Conservation (phyloP, 495 filamentous ascomycete genomes). For the Evernia prunastri region DNA sequence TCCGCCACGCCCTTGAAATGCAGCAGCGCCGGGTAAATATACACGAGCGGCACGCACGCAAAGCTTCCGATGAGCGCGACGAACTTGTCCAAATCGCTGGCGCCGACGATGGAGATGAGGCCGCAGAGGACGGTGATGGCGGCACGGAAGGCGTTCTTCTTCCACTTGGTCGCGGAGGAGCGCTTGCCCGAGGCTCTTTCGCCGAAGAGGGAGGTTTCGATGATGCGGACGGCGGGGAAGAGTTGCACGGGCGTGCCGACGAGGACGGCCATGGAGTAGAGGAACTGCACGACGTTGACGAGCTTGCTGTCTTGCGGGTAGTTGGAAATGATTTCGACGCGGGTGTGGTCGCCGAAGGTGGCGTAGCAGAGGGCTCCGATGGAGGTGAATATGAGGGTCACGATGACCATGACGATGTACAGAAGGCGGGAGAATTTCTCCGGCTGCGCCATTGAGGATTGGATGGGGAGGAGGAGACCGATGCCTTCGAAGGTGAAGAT, state of each 20-base stretch:
- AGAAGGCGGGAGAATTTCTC: slow-evolving; percentile 53
- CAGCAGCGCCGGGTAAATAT: slow-evolving; percentile 46
- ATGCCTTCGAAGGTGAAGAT: slow-evolving; percentile 68
- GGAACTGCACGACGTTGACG: slow-evolving; percentile 59
- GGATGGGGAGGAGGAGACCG: slow-evolving; percentile 58
- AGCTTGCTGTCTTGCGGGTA: slow-evolving; percentile 55
- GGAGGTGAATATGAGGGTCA: slow-evolving; percentile 56
- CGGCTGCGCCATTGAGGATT: slow-evolving; percentile 55
- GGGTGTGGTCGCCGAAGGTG: slow-evolving; percentile 51
- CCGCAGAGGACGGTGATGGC: slow-evolving; percentile 44
- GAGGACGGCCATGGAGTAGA: slow-evolving; percentile 58
- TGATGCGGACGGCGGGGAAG: slow-evolving; percentile 56
- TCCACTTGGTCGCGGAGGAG: slow-evolving; percentile 52
- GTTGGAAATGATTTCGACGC: slow-evolving; percentile 59
- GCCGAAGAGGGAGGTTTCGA: slow-evolving; percentile 50
- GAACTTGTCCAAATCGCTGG: slow-evolving; percentile 57
- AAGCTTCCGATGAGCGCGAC: slow-evolving; percentile 57
- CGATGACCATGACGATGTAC: slow-evolving; percentile 53
- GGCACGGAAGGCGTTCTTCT: slow-evolving; percentile 55
- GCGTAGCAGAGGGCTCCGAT: slow-evolving; percentile 60
- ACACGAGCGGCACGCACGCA: slow-evolving; percentile 49
- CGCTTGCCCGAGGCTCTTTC: slow-evolving; percentile 48
- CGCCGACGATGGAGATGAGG: slow-evolving; percentile 46
- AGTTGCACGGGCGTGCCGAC: slow-evolving; percentile 58
- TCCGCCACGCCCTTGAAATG: slow-evolving; percentile 55